Evolutionary conservation across 345 rosid species (phyloP), one percentile per base, ranked within the genome.

Genomic region (Rhizophora mangle): DNA sequence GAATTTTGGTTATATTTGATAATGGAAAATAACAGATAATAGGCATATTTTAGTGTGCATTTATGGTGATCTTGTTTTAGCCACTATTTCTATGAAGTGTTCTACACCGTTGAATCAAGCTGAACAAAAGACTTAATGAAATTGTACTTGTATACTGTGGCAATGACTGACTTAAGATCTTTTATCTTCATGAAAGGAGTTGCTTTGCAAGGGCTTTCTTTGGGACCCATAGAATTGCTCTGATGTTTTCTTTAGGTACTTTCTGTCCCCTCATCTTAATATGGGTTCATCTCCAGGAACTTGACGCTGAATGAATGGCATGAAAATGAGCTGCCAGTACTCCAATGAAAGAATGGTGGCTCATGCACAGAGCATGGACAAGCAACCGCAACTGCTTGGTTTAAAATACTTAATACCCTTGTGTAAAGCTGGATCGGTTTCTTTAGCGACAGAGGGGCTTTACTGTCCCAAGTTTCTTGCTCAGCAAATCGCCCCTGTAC

Each of bases 201-300:
- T 21, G 32, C 31, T 3, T 20, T 29, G 54, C 15, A 55, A 49
- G 13, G n/a, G 24, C 49, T 13, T 11, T 11, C 6, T 8, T 62
- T 62, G 27, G 29, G 65, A 5, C 8, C 24, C 22, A 3, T 43
- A 43, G 60, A 27, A 3, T 13, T 46, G 3, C 36, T 2, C 24
- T 18, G 62, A 21, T 67, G 9, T 53, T 69, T 5, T 27, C 20
- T 60, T 18, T 59, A 3, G 3, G 46, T 20, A 16, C 16, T 21
- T 19, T 52, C 34, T 34, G 24, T 0, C 2, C 51, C 18, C 4
- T 46, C 2, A 43, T 24, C 20, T 29, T 24, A 8, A 56, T 37
- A 0, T 70, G 30, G 8, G 18, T 57, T 74, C 30, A 9, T 69
- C 56, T 60, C n/a, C 78, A 82, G 86, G 86, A 52, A 63, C 70